Conservation (phyloP, 495 filamentous ascomycete species). For the Talaromyces trachyspermus region DNA sequence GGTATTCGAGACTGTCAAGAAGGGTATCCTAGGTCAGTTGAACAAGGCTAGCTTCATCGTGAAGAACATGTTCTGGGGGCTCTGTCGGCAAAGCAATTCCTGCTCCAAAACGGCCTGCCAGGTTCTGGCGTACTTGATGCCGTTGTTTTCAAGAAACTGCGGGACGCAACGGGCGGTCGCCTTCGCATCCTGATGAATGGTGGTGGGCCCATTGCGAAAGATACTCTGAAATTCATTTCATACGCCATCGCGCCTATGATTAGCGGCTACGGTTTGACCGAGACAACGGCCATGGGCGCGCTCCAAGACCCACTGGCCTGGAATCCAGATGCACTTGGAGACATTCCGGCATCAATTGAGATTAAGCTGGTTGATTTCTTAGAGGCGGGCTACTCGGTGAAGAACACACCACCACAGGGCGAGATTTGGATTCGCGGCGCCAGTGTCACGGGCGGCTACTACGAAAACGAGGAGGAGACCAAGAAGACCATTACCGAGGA, state of each 20-base stretch:
- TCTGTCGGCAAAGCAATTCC: conserved; percentile 71
- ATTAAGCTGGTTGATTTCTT: conserved; percentile 93
- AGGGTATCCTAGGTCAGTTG: conserved; percentile 86
- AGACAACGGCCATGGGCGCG: conserved; percentile 89
- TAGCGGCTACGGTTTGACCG: conserved; percentile 91
- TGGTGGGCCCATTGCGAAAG: conserved; percentile 77
- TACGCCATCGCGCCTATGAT: conserved; percentile 87
- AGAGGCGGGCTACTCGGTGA: conserved; percentile 84
- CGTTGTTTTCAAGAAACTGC: conserved; percentile 83
- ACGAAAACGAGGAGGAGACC: conserved; percentile 77
- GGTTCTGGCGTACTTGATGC: conserved; percentile 62
- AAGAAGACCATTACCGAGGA: conserved; percentile 64
- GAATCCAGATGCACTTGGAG: conserved; percentile 75
- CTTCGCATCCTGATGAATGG: conserved; percentile 80
- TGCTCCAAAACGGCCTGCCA: conserved; percentile 70
- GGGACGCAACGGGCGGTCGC: conserved; percentile 79
- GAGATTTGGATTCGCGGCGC: conserved; percentile 89
- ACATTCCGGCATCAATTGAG: conserved; percentile 75
- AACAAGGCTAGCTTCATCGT: conserved; percentile 64
- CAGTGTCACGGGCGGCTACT: conserved; percentile 67
- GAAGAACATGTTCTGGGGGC: conserved; percentile 91
- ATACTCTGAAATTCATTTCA: conserved; percentile 81
- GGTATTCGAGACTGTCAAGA: conserved; percentile 98
- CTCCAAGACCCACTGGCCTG: conserved; percentile 86
- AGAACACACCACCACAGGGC: conserved; percentile 86